These are phyloP conservation scores for Phytophthora pini DNA, from an alignment of 352 stramenopile species.

Conservation along the genomic window DNA sequence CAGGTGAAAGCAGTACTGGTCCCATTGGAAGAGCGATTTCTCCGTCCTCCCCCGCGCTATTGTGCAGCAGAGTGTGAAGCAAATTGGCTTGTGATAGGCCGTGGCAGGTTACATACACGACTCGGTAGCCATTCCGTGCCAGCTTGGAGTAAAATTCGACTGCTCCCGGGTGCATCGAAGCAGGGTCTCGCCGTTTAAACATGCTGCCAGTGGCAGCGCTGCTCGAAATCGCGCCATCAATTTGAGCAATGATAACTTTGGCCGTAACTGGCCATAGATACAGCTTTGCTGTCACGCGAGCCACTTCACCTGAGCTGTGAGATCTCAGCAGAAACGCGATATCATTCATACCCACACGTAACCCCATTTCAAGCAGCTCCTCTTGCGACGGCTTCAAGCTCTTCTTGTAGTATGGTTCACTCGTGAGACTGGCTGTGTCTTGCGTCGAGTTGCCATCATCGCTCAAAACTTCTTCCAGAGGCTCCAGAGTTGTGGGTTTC, in stretches of 20 bases:
- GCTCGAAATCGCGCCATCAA: conserved; percentile 80
- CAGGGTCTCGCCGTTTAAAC: conserved; percentile 47
- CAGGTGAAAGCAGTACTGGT: conserved; percentile 73
- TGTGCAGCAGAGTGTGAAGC: conserved; percentile 52
- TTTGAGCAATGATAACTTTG: conserved; percentile 84
- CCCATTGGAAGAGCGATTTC: conserved; percentile 64
- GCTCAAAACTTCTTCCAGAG: conserved; percentile 36
- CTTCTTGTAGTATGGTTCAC: conserved; percentile 60
- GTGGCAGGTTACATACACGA: conserved; percentile 85
- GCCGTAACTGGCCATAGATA: conserved; percentile 77
- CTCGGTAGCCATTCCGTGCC: conserved; percentile 69
- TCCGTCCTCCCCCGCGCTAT: conserved; percentile 16
- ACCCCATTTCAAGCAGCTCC: conserved; percentile 62
- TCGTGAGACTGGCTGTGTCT: conserved; percentile 47
- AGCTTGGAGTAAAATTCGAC: conserved; percentile 78
- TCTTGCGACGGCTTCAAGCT: conserved; percentile 66
- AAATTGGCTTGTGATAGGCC: conserved; percentile 62
- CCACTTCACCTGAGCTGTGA: conserved; percentile 26
- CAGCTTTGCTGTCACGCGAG: conserved; percentile 59
- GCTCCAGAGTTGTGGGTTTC: conserved; percentile 19
- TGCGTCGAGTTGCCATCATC: conserved; percentile 41
- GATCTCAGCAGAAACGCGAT: conserved; percentile 68
- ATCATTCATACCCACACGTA: conserved; percentile 70
- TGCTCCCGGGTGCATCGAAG: conserved; percentile 67
- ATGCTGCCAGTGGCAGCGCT: conserved; percentile 49